Conservation (phyloP, 805 yeast species). For the Starmerella riodocensis region DNA sequence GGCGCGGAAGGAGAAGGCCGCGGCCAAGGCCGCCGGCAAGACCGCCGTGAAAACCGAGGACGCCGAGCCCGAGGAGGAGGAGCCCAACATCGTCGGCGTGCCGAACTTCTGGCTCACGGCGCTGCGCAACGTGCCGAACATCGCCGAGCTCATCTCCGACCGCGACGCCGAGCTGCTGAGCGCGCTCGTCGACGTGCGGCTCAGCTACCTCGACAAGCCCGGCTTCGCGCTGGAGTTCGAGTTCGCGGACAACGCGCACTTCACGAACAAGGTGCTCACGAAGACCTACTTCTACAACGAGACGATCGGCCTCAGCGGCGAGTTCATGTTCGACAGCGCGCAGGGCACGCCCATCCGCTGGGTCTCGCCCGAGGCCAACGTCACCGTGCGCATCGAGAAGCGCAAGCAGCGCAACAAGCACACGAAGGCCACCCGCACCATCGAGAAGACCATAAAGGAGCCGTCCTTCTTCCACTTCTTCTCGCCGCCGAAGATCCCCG, state of each 20-base stretch:
- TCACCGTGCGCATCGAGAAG: conserved; percentile 77
- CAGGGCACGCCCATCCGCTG: conserved; percentile 80
- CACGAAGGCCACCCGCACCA: conserved; percentile 90
- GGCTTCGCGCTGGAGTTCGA: conserved; percentile 82
- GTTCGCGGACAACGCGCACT: conserved; percentile 62
- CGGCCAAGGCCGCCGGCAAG: conserved; percentile 34
- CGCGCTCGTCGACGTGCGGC: conserved; percentile 52
- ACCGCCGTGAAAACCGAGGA: conserved; percentile 30
- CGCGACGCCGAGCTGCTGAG: conserved; percentile 77
- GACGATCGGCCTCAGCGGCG: conserved; percentile 88
- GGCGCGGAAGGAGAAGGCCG: conserved; percentile 35
- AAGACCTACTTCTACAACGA: conserved; percentile 90
- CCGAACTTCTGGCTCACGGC: conserved; percentile 97
- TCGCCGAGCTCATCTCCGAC: conserved; percentile 75
- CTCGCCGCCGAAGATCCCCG: conserved; percentile 77
- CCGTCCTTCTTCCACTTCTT: conserved; percentile 94
- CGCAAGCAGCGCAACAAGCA: conserved; percentile 94
- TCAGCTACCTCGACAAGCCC: conserved; percentile 66
- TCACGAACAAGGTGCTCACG: conserved; percentile 55
- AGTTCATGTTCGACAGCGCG: conserved; percentile 92
- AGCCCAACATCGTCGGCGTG: conserved; percentile 46
- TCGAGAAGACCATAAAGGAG: conserved; percentile 86
- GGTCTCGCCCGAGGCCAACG: conserved; percentile 66
- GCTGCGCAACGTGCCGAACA: conserved; percentile 66
- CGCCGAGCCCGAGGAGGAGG: conserved; percentile 29